Evolutionary conservation across 805 yeast species (phyloP), one percentile per base, ranked within the genome.

Genomic region (Candida jianshihensis): DNA sequence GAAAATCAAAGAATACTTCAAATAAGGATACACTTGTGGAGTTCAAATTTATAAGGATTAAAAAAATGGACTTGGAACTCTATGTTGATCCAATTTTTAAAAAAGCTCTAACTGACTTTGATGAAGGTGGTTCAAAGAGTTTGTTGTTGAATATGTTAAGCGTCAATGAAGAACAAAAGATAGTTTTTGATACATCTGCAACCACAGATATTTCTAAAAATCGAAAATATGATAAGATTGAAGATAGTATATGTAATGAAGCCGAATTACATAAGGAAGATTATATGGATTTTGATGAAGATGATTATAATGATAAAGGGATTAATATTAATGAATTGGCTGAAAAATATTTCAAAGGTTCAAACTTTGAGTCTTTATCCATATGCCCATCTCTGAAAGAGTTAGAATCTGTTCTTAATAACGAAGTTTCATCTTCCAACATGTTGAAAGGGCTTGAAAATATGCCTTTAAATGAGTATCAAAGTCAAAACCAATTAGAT

Each of bases 41-140:
- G 30, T 79, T 79, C 54, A 73, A 69, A 4, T 47, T 65, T 3
- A 60, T 81, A 10, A 63, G 60, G 41, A 55, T 77, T 46, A 75
- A 73, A 47, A 71, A 75, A 39, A 57, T 78, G 33, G 87, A 80
- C 34, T 75, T 74, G 51, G 87, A 79, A 48, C 56, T 78, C 17
- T 70, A 70, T 25, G 77, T 81, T 26, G 90, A 83, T 57, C 90
- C 90, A 0, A 61, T 83, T 20, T 83, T 83, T 56, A 81, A 79
- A 46, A 80, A 78, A 49, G 81, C 86, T 1, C 61, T 82, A 34
- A 76, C 87, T 0, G 89, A 81, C 35, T 82, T 82, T 47, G 92
- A 83, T 54, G 90, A 82, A 60, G 89, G 89, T 27, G 90, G 92
- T 3, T 80, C 90, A 7, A 82, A 79, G 50, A 74, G 84, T 40